A percentile compares a stretch with the other conserved stretches of the same genome.
These are phyloP conservation scores for Neurospora pannonica DNA, from an alignment of 495 filamentous ascomycete species.

Conservation along the genomic window DNA sequence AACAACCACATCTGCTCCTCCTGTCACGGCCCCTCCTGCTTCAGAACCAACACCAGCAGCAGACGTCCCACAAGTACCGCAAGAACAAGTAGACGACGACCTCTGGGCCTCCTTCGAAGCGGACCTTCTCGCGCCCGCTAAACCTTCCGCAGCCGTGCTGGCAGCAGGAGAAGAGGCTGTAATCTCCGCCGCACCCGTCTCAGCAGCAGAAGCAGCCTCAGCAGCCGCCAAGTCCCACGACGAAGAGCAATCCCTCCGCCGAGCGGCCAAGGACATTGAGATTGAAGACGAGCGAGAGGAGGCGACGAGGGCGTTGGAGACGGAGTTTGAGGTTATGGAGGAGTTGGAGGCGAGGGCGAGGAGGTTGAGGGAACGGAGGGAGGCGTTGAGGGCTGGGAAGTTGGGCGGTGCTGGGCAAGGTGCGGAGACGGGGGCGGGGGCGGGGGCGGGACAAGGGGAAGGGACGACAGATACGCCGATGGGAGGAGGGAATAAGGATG, in stretches of 20 bases:
- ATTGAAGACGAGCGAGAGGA: conserved; percentile 73
- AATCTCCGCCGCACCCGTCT: conserved; percentile 63
- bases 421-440: neutral
- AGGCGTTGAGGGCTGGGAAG: conserved; percentile 39
- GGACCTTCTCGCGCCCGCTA: conserved; percentile 49
- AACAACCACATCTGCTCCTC: conserved; percentile 8
- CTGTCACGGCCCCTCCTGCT: neutral
- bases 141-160: conserved; percentile 10
- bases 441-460: conserved; percentile 12
- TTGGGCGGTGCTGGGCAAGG: conserved; percentile 15
- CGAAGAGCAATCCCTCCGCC: conserved; percentile 45
- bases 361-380: conserved; percentile 61
- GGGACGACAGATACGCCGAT: neutral
- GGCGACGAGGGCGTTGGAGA: conserved; percentile 66
- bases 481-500: conserved; percentile 19
- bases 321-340: conserved; percentile 95
- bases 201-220: conserved; percentile 63
- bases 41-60: neutral
- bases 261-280: conserved; percentile 49
- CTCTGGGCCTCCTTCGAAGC: conserved; percentile 91
- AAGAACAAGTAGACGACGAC: conserved; percentile 54
- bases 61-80: conserved; percentile 3
- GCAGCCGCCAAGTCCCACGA: conserved; percentile 54
- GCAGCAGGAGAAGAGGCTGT: conserved; percentile 34
- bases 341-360: conserved; percentile 71